phyloP scores from a whole-genome alignment of 73 alveolate genomes.

The Blepharisma japonicum region DNA sequence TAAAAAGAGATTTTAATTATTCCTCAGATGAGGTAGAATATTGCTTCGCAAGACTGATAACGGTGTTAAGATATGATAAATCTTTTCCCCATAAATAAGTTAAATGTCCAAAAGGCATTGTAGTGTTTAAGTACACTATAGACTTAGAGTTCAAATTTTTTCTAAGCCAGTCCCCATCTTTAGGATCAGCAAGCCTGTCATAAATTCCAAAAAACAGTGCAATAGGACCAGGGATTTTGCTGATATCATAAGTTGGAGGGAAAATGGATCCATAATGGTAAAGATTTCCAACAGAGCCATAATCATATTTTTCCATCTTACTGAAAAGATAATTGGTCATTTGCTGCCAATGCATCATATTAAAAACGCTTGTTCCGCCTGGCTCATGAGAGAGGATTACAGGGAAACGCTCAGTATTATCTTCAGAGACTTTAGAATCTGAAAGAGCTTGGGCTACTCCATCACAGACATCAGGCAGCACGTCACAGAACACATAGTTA shows the following conservation, averaged over 20 bases:
- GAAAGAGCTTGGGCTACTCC: constrained; percentile 43
- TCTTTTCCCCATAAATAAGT: constrained; percentile 1
- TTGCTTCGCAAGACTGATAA: too few relatives aligned
- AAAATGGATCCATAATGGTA: constrained; percentile 70
- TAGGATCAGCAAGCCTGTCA: constrained; percentile 45
- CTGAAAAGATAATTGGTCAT: constrained; percentile 36
- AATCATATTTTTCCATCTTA: constrained; percentile 63
- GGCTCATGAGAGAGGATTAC: constrained; percentile 89
- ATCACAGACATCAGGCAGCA: constrained; percentile 41
- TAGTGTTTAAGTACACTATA: not conserved
- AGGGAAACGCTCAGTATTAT: constrained; percentile 52
- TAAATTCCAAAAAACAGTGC: constrained; percentile 52
- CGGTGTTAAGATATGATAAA: not conserved
- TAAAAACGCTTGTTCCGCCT: constrained; percentile 89
- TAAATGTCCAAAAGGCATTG: constrained; percentile 26
- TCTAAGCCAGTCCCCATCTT: constrained; percentile 48
- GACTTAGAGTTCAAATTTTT: not conserved
- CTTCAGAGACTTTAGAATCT: constrained; percentile 42
- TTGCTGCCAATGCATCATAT: constrained; percentile 78
- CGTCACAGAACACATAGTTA: constrained; percentile 39
- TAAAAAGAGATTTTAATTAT: too few relatives aligned
- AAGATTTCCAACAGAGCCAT: constrained; percentile 67
- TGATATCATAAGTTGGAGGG: constrained; percentile 85
- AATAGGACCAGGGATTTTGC: constrained; percentile 62
- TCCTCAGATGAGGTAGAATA: too few relatives aligned